Base-by-base conservation (phyloP, 2,329 filamentous ascomycete species). In the Ophiostoma quercus region DNA sequence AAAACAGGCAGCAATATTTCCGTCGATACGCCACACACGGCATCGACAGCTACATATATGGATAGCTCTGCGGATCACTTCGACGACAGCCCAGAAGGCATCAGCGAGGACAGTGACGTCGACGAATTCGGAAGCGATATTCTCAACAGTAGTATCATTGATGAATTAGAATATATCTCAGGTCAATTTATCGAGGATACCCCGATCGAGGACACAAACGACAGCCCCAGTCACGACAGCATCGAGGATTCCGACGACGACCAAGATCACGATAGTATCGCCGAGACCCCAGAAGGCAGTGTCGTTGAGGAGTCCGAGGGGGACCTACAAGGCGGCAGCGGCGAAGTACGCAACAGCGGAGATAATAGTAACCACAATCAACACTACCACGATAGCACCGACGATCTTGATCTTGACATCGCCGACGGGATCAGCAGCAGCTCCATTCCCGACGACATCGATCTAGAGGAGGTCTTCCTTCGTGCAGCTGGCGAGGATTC, bases 11-110 rank as follows among this genome's bases (percentile, higher is more conserved):
- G 16, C 19, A 8, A n/a, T 47, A n/a, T 19, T 19, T n/a, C 19
- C 43, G 12, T 4, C 51, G 3, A 14, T 12, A 22, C 51, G 14
- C 51, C 22, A 1, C n/a, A 57, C 8, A 16, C 11, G 16, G n/a
- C 51, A 57, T 22, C n/a, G 8, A 22, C 22, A 19, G 43, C 16
- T 19, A 7, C 19, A 47, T 47, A 19, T 47, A 47, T 47, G 43
- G 57, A 34, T 25, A 34, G 25, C 25, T 22, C 29, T 1, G 57
- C n/a, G 25, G 60, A 34, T 6, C 32, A 6, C 32, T 16, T 65
- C 62, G 60, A 65, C 29, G 60, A 65, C 19, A 65, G 60, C 32
- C 29, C 29, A 37, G 60, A 65, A 11, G 60, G 29, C 60, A 65
- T 16, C 8, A 37, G n/a, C 60, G 60, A 65, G 12, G 60, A 39